phyloP scores from a whole-genome alignment of 2,329 filamentous ascomycete genomes.

The Mariannaea elegans region DNA sequence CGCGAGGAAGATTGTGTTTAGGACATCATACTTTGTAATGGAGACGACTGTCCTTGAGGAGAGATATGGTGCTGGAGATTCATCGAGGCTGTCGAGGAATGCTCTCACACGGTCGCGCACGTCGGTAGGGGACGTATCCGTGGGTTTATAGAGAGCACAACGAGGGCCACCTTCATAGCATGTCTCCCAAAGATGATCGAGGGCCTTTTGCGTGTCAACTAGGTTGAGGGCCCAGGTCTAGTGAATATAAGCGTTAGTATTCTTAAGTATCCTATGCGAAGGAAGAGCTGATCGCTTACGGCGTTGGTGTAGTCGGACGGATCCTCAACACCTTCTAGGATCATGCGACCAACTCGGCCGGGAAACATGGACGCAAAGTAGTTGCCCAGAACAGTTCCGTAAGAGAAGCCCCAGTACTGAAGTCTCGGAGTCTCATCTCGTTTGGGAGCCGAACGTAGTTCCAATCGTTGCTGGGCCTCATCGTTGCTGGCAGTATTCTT shows the following conservation, averaged over 20 bases:
- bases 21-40: slow-evolving; percentile 46
- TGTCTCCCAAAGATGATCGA: slow-evolving; percentile 46
- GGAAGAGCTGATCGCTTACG: not conserved
- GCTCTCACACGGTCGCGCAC: slow-evolving; percentile 45
- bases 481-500: not conserved
- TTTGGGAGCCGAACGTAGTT: slow-evolving; percentile 1
- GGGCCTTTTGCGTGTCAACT: slow-evolving; percentile 48
- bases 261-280: not conserved
- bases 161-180: slow-evolving; percentile 45
- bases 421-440: slow-evolving; percentile 34
- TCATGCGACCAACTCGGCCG: slow-evolving; percentile 50
- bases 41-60: slow-evolving; percentile 29
- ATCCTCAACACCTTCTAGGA: slow-evolving; percentile 52
- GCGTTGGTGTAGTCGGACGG: slow-evolving; percentile 46
- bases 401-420: slow-evolving; percentile 62
- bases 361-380: slow-evolving; percentile 49
- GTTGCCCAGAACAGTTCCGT: slow-evolving; percentile 49
- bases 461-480: not conserved
- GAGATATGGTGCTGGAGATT: slow-evolving; percentile 36
- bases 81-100: slow-evolving; percentile 43
- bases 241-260: not conserved
- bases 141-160: slow-evolving; percentile 41
- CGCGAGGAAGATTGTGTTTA: slow-evolving; percentile 33
- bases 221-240: slow-evolving; percentile 49
- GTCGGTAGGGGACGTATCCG: slow-evolving; percentile 40